phyloP scores from a whole-genome alignment of 78 protist genomes.

The Isochrysis galbana region DNA sequence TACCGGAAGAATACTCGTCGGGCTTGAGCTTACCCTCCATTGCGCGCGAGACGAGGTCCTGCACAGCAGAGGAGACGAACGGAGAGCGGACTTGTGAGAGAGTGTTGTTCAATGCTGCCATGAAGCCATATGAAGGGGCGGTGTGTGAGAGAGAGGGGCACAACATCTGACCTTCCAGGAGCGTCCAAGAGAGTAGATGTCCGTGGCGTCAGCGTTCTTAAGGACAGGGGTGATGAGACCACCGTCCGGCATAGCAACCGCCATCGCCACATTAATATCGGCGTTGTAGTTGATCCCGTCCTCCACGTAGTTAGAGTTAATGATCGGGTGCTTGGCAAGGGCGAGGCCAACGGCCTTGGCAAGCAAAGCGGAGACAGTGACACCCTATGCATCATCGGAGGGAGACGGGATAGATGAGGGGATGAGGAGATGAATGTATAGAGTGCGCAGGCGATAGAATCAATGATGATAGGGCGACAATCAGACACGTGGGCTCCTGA shows the following conservation, averaged over 20 bases:
- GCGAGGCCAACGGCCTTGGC: slow-evolving; percentile 33
- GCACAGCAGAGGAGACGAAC: no score
- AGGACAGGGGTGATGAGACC: slow-evolving; percentile 44
- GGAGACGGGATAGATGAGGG: no score
- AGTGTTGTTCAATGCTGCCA: no score
- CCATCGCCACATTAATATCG: slow-evolving; percentile 36
- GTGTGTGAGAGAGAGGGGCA: no score
- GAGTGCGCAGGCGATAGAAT: no score
- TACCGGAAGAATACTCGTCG: slow-evolving; percentile 27
- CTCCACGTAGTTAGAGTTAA: slow-evolving; percentile 7
- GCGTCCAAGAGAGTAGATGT: background rate
- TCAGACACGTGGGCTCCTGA: no score
- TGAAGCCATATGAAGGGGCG: no score
- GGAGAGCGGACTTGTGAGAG: no score
- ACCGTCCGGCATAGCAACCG: slow-evolving; percentile 48
- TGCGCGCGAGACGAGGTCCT: slow-evolving; percentile 4
- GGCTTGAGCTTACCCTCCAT: slow-evolving; percentile 3
- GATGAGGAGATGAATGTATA: no score
- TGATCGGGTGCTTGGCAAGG: slow-evolving; percentile 31
- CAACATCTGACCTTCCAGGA: no score
- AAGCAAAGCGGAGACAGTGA: slow-evolving; percentile 30
- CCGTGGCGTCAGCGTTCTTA: background rate
- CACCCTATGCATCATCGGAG: no score
- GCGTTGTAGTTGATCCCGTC: slow-evolving; percentile 34
- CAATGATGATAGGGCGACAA: no score